Evolutionary conservation across 2,329 filamentous ascomycete species (phyloP).

Genomic region (Fusarium sp.): DNA sequence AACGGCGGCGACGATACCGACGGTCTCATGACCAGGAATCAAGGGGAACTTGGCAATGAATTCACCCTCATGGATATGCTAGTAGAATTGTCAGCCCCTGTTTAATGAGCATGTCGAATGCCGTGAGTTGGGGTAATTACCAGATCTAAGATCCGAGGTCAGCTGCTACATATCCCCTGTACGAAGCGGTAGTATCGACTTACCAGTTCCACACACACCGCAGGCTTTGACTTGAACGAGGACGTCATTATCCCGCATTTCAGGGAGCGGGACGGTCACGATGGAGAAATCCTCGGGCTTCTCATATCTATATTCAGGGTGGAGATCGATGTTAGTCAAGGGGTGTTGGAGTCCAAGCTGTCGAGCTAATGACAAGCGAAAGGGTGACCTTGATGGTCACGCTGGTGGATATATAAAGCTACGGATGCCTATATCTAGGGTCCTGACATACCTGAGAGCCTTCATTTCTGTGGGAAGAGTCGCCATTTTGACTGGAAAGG

Average conservation of each 20-base stretch:
- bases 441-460: slow-evolving; percentile 66
- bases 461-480: slow-evolving; percentile 68
- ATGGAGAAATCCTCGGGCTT: slow-evolving; percentile 72
- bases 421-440: not conserved
- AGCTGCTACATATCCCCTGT: slow-evolving; percentile 6
- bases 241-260: slow-evolving; percentile 69
- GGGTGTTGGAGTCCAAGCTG: slow-evolving; percentile 7
- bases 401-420: slow-evolving; percentile 20
- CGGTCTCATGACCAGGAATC: slow-evolving; percentile 77
- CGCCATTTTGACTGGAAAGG: slow-evolving; percentile 43
- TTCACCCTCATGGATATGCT: slow-evolving; percentile 76
- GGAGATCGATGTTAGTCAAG: slow-evolving; percentile 12
- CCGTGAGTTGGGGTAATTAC: slow-evolving; percentile 42
- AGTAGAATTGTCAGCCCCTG: slow-evolving; percentile 12
- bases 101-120: not conserved
- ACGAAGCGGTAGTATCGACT: slow-evolving; percentile 41
- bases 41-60: slow-evolving; percentile 74
- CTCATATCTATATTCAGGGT: slow-evolving; percentile 61
- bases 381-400: slow-evolving; percentile 40
- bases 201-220: slow-evolving; percentile 71
- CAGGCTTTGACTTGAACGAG: slow-evolving; percentile 76
- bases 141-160: slow-evolving; percentile 50
- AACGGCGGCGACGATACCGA: slow-evolving; percentile 71
- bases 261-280: slow-evolving; percentile 72
- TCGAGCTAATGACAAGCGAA: slow-evolving; percentile 4